Conservation (phyloP, 1,284 basidiomycete genomes). For the Sanghuangporus sanghuang region DNA sequence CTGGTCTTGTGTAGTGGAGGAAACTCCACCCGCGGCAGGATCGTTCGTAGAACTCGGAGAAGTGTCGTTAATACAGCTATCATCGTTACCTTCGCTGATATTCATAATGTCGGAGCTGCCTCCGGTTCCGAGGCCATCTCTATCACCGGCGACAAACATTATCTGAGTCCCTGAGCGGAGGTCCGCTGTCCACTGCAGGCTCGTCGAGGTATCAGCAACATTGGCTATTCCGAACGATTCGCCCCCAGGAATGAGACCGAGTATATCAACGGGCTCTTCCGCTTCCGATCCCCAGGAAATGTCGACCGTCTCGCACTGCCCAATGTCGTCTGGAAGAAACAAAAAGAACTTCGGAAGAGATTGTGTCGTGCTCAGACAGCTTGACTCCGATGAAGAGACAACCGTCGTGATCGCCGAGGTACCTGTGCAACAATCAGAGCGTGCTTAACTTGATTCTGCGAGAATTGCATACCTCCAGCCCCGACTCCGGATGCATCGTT, state of each 20-base stretch:
- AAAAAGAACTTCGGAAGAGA: slow-evolving; percentile 16
- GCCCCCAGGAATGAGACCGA: slow-evolving; percentile 18
- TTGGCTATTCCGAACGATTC: slow-evolving; percentile 17
- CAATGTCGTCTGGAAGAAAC: slow-evolving; percentile 9
- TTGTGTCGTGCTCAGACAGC: slow-evolving; percentile 12
- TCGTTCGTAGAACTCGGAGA: slow-evolving; percentile 16
- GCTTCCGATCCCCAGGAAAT: slow-evolving; percentile 10
- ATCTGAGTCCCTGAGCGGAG: slow-evolving; percentile 13
- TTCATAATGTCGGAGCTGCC: slow-evolving; percentile 17
- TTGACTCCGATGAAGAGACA: slow-evolving; percentile 14
- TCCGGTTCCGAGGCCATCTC: slow-evolving; percentile 15
- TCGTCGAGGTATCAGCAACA: slow-evolving; percentile 5
- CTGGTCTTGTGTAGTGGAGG: background rate
- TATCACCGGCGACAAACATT: slow-evolving; percentile 17
- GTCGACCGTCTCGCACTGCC: slow-evolving; percentile 15
- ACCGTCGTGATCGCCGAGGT: slow-evolving; percentile 18
- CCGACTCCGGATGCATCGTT: slow-evolving; percentile 17
- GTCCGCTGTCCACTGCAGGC: slow-evolving; percentile 9
- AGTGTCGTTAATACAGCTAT: slow-evolving; percentile 14
- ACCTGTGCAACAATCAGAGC: background rate
- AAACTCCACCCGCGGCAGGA: slow-evolving; percentile 11
- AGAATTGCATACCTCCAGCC: slow-evolving; percentile 13
- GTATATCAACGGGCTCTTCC: slow-evolving; percentile 12
- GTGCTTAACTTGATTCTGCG: background rate
- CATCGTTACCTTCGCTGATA: slow-evolving; percentile 5